Evolutionary conservation across 1,284 basidiomycete genomes (phyloP).

Genomic region (Gastroboletus turbinatus): DNA sequence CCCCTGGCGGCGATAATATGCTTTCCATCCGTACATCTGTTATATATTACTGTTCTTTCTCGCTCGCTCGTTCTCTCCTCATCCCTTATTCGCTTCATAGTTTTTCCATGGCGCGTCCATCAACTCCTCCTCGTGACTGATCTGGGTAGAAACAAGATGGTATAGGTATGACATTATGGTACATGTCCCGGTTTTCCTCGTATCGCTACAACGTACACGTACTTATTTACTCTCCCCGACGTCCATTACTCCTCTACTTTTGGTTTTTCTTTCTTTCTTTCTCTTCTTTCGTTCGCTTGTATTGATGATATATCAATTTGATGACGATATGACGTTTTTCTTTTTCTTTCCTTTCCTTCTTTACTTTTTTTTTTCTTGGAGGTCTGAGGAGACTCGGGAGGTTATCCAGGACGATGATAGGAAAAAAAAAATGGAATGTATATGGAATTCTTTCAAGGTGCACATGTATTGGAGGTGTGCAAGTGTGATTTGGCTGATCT

Average conservation of each 20-base stretch:
- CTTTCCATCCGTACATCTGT: slow-evolving; percentile 15
- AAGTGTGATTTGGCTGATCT: too few relatives aligned
- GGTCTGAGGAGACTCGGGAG: neutral
- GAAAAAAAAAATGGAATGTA: neutral
- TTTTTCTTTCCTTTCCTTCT: too few relatives aligned
- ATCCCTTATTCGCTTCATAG: neutral
- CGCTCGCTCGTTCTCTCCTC: neutral
- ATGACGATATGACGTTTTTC: neutral
- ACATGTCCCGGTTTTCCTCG: neutral
- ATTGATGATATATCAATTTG: neutral
- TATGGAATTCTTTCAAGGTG: neutral
- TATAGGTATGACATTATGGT: slow-evolving; percentile 4
- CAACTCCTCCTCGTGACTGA: slow-evolving; percentile 1
- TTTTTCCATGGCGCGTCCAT: neutral
- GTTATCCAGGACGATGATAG: neutral
- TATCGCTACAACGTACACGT: slow-evolving; percentile 7
- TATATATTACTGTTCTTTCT: slow-evolving; percentile 12
- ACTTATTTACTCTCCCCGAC: slow-evolving; percentile 6
- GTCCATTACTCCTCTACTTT: neutral
- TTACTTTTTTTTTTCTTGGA: neutral
- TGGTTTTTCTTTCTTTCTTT: neutral
- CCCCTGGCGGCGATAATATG: slow-evolving; percentile 26
- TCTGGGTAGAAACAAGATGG: slow-evolving; percentile 7
- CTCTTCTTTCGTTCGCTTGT: neutral
- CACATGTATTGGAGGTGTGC: neutral